phyloP scores from a whole-genome alignment of 2,329 filamentous ascomycete genomes.

The Trichoderma simmonsii region DNA sequence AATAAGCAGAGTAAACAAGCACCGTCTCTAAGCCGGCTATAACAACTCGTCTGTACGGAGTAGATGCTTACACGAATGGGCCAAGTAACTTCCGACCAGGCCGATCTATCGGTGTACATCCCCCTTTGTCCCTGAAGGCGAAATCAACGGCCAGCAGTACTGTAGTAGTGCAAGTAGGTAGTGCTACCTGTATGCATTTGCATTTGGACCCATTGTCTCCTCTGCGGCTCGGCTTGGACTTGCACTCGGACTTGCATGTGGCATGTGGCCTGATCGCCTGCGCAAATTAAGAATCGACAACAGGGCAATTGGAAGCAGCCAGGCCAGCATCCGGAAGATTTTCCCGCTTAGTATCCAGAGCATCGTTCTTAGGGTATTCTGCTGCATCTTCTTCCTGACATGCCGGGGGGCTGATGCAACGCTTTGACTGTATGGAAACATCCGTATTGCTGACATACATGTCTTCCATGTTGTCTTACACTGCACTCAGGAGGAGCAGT shows the following conservation, averaged over 20 bases:
- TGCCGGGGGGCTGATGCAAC: background rate
- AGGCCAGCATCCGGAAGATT: background rate
- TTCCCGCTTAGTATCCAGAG: background rate
- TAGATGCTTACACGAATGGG: background rate
- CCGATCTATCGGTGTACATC: background rate
- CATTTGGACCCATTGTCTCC: background rate
- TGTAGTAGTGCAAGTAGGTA: background rate
- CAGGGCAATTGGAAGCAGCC: background rate
- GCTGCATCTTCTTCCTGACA: background rate
- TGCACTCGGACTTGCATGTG: background rate
- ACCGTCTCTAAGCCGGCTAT: background rate
- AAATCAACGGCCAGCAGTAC: background rate
- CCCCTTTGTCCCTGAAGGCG: background rate
- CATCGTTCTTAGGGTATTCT: too few relatives aligned
- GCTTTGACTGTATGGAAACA: background rate
- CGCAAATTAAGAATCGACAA: background rate
- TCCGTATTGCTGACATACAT: conserved; percentile 14
- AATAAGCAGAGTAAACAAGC: background rate
- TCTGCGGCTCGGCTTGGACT: background rate
- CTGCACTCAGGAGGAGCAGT: background rate
- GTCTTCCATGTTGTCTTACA: background rate
- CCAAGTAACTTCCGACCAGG: background rate
- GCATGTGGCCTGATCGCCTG: background rate
- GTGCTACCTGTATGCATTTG: background rate
- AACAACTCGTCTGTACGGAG: background rate